Conservation (phyloP, 1,284 basidiomycete genomes). For the Malassezia globosa region DNA sequence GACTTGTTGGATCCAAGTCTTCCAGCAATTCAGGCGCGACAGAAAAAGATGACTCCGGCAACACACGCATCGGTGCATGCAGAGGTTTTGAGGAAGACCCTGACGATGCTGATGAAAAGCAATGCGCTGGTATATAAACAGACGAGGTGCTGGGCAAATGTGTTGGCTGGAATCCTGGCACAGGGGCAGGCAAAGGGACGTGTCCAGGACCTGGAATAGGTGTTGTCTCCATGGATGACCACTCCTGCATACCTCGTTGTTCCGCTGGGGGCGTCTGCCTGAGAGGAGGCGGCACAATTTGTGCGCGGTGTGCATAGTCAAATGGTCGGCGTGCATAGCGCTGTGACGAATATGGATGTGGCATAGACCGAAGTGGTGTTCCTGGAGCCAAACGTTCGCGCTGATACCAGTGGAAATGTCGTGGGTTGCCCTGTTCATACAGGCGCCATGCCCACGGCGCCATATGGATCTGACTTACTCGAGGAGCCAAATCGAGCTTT, state of each 20-base stretch:
- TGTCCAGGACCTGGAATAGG: background rate
- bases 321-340: background rate
- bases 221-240: background rate
- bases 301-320: background rate
- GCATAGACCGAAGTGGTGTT: background rate
- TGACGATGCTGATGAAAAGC: too few species aligned
- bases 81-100: too few species aligned
- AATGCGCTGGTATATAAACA: too few species aligned
- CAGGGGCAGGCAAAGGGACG: background rate
- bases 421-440: slow-evolving; percentile 4
- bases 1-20: background rate
- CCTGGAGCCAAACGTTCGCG: background rate
- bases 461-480: background rate
- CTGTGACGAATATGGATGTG: background rate
- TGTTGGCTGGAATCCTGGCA: background rate
- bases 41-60: too few species aligned
- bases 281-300: background rate
- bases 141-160: background rate
- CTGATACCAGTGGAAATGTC: slow-evolving; percentile 6
- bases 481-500: background rate
- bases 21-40: too few species aligned
- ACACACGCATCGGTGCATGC: too few species aligned
- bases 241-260: too few species aligned
- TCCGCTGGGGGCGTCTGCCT: background rate
- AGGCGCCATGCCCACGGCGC: background rate